Percentiles rank a stretch among this genome's conserved stretches.
phyloP scores from a whole-genome alignment of 1,284 basidiomycete genomes.

The Heterobasidion occidentale region DNA sequence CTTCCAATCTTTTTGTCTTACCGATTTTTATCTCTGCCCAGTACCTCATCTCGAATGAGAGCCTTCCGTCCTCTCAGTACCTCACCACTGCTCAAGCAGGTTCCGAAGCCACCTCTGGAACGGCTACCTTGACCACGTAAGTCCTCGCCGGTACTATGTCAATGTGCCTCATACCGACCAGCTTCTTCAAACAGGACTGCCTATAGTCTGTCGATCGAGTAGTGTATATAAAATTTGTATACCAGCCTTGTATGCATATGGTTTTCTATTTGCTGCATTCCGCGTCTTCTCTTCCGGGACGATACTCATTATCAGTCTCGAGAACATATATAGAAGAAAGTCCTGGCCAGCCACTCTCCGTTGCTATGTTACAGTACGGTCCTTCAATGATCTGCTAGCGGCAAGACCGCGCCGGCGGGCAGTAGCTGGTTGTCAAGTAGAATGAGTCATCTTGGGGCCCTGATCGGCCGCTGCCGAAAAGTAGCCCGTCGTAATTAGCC shows the following conservation, averaged over 20 bases:
- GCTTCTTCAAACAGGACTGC: background rate
- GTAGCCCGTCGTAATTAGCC: too few relatives aligned
- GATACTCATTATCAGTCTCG: too few relatives aligned
- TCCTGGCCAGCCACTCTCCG: too few relatives aligned
- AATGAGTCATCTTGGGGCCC: too few relatives aligned
- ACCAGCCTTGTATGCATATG: background rate
- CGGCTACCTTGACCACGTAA: constrained; percentile 46
- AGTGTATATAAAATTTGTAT: background rate
- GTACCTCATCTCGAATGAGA: constrained; percentile 43
- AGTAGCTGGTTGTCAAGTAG: too few relatives aligned
- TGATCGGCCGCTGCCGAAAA: too few relatives aligned
- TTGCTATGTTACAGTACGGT: too few relatives aligned
- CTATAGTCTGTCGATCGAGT: background rate
- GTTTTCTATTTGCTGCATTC: background rate
- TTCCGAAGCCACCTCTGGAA: constrained; percentile 48
- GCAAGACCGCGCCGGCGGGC: too few relatives aligned
- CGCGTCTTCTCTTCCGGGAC: background rate
- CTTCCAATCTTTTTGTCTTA: background rate
- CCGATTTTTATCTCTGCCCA: constrained; percentile 15
- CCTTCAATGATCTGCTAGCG: too few relatives aligned
- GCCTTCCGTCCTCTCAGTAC: constrained; percentile 39
- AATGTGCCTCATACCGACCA: background rate
- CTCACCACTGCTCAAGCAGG: constrained; percentile 48
- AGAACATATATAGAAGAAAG: too few relatives aligned
- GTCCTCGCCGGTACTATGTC: background rate